phyloP scores from a whole-genome alignment of 106 monocot species.

The Amphibolis antarctica region DNA sequence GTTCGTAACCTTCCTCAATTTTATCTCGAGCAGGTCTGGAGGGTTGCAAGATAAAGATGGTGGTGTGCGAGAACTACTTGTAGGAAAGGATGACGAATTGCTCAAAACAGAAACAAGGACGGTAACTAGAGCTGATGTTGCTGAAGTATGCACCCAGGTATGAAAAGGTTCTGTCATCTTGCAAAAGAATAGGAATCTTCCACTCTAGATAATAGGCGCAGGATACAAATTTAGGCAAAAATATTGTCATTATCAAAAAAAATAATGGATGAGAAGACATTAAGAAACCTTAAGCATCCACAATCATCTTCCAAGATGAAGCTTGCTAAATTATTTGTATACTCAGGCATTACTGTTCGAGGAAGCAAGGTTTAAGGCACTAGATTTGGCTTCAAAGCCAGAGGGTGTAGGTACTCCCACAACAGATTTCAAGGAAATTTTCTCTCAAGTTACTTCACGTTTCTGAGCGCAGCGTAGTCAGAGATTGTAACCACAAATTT shows the following conservation, averaged over 20 bases:
- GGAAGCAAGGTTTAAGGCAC: conserved; percentile 85
- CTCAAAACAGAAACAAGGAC: conserved; percentile 75
- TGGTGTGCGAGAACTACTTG: conserved; percentile 58
- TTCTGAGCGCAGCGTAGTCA: conserved; percentile 29
- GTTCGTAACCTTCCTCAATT: neutral
- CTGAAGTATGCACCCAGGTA: conserved; percentile 92
- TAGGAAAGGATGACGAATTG: conserved; percentile 86
- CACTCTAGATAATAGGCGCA: too few relatives aligned
- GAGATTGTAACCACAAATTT: too few relatives aligned
- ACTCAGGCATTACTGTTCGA: conserved; percentile 63
- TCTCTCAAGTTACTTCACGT: conserved; percentile 37
- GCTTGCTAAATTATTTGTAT: neutral
- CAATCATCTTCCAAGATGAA: too few relatives aligned
- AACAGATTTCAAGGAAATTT: conserved; percentile 70
- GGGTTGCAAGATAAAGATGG: conserved; percentile 92
- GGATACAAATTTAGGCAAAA: too few relatives aligned
- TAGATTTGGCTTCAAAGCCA: conserved; percentile 91
- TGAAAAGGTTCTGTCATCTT: too few relatives aligned
- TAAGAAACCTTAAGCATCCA: too few relatives aligned
- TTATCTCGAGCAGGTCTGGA: conserved; percentile 51
- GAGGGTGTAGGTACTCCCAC: conserved; percentile 79
- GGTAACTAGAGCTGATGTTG: conserved; percentile 85
- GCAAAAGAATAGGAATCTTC: too few relatives aligned
- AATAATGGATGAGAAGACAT: too few relatives aligned
- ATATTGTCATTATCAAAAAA: too few relatives aligned